phyloP scores from a whole-genome alignment of 2,329 filamentous ascomycete genomes.

The Talaromyces sp. region DNA sequence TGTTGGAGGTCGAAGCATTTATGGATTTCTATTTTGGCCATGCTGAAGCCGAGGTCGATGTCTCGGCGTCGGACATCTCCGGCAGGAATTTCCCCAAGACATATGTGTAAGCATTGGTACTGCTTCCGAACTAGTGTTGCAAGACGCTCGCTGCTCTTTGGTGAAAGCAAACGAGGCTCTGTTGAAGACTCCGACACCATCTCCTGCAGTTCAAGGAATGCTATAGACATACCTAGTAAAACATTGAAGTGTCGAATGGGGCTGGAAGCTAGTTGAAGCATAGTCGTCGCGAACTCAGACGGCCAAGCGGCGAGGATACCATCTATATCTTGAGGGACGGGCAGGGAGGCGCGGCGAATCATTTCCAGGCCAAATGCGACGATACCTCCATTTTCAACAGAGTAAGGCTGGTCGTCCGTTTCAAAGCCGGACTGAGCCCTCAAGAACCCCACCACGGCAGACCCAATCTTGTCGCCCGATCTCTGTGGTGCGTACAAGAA shows the following conservation, averaged over 20 bases:
- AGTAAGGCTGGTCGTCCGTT: neutral
- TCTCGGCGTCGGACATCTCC: neutral
- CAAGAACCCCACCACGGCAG: neutral
- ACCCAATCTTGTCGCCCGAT: neutral
- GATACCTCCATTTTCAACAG: neutral
- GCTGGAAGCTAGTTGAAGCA: constrained; percentile 1
- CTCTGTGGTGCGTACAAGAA: neutral
- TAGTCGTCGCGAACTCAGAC: neutral
- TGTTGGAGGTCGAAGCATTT: neutral
- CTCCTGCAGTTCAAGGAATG: neutral
- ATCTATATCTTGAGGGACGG: neutral
- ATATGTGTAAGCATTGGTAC: constrained; percentile 1
- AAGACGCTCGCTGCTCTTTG: constrained; percentile 3
- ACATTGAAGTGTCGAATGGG: neutral
- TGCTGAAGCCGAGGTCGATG: neutral
- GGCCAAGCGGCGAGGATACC: neutral
- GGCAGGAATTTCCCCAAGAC: neutral
- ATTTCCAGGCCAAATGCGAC: constrained; percentile 5
- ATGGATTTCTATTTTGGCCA: constrained; percentile 5
- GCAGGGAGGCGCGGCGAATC: neutral
- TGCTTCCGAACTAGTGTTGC: constrained; percentile 2
- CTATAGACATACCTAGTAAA: constrained; percentile 1
- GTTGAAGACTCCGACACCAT: neutral
- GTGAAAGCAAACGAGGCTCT: neutral
- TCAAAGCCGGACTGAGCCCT: constrained; percentile 5